These are phyloP conservation scores for Sporobolomyces phaffii DNA, from an alignment of 768 basidiomycete species.

Conservation along the genomic window DNA sequence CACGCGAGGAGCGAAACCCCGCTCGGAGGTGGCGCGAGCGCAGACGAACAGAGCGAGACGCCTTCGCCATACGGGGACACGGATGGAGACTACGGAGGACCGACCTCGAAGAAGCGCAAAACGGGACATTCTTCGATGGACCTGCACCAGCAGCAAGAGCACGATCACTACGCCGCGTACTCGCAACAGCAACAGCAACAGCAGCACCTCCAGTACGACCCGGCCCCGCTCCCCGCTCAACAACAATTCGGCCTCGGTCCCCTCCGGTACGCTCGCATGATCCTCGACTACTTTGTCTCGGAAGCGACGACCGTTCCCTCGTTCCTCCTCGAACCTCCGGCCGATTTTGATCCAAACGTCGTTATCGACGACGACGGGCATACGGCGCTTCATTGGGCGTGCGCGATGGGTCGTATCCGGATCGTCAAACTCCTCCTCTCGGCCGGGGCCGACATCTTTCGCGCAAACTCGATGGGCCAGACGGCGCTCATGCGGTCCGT, in stretches of 20 bases:
- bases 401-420: slow-evolving; percentile 95
- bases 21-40: slow-evolving; percentile 58
- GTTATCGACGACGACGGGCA: slow-evolving; percentile 97
- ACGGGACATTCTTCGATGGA: slow-evolving; percentile 5
- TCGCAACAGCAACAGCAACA: slow-evolving; percentile 7
- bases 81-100: slow-evolving; percentile 8
- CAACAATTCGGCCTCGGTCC: slow-evolving; percentile 44
- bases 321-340: slow-evolving; percentile 76
- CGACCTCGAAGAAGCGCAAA: slow-evolving; percentile 29
- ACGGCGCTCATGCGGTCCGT: slow-evolving; percentile 97
- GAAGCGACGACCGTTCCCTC: slow-evolving; percentile 87
- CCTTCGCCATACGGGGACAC: slow-evolving; percentile 68
- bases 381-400: slow-evolving; percentile 95
- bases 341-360: slow-evolving; percentile 90
- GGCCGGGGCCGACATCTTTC: slow-evolving; percentile 92
- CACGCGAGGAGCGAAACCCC: slow-evolving; percentile 76
- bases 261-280: slow-evolving; percentile 74
- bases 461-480: slow-evolving; percentile 91
- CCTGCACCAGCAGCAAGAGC: slow-evolving; percentile 16
- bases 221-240: slow-evolving; percentile 19
- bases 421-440: slow-evolving; percentile 89
- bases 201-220: background rate
- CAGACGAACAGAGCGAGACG: slow-evolving; percentile 80
- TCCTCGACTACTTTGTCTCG: slow-evolving; percentile 97
- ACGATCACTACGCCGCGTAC: slow-evolving; percentile 6